A percentile compares a stretch with the other conserved stretches of the same genome.
These are phyloP conservation scores for Talaromyces trachyspermus DNA, from an alignment of 495 filamentous ascomycete species.

Conservation along the genomic window DNA sequence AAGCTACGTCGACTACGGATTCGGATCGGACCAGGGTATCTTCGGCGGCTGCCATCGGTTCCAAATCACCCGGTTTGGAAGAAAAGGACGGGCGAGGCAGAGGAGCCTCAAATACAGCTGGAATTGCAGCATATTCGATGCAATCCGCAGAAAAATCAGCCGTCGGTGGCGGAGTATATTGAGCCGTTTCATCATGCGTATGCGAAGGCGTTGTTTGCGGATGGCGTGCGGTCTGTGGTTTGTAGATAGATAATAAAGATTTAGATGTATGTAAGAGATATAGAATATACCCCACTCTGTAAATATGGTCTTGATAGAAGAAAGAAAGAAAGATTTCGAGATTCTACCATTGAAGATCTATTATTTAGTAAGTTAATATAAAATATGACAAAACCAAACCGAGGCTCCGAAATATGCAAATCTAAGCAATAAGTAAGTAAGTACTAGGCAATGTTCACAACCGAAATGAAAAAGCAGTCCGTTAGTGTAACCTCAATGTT, in stretches of 20 bases:
- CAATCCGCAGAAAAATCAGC: constrained; percentile 14
- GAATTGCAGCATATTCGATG: constrained; percentile 14
- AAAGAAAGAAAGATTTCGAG: too few species aligned
- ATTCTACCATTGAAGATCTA: too few species aligned
- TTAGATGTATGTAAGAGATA: too few species aligned
- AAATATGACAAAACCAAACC: too few species aligned
- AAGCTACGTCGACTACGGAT: constrained; percentile 17
- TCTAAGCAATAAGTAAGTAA: too few species aligned
- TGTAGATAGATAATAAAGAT: too few species aligned
- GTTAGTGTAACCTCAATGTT: too few species aligned
- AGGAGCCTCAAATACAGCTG: constrained; percentile 9
- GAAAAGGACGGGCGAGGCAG: background rate
- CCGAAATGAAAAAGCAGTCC: too few species aligned
- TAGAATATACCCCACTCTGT: too few species aligned
- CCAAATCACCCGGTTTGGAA: constrained; percentile 12
- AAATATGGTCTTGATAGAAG: too few species aligned
- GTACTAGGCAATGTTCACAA: too few species aligned
- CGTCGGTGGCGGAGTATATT: constrained; percentile 4
- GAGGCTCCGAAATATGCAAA: too few species aligned
- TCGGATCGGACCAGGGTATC: constrained; percentile 13
- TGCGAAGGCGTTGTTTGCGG: constrained; percentile 16
- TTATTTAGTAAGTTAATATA: background rate
- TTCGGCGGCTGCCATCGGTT: constrained; percentile 19
- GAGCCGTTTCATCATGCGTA: constrained; percentile 15
- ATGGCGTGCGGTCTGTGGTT: constrained; percentile 13